These are phyloP conservation scores for Lagenidium giganteum DNA, from an alignment of 352 stramenopile species.

Conservation along the genomic window DNA sequence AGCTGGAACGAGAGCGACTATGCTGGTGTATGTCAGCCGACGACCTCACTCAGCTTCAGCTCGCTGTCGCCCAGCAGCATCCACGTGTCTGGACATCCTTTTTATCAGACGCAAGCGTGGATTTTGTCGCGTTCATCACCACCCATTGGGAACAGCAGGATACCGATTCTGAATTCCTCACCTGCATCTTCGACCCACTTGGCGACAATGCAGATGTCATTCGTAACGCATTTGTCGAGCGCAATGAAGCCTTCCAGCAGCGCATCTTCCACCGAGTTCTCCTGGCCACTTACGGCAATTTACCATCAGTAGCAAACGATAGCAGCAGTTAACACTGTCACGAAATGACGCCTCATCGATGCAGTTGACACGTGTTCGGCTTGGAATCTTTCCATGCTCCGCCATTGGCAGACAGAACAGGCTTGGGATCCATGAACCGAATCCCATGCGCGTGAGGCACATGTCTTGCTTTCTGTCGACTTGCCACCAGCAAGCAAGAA, in stretches of 20 bases:
- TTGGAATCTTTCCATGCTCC: too few relatives aligned
- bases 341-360: too few relatives aligned
- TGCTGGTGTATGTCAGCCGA: constrained; percentile 4
- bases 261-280: constrained; percentile 12
- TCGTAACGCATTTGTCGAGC: constrained; percentile 8
- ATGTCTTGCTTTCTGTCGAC: too few relatives aligned
- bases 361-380: too few relatives aligned
- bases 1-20: too few relatives aligned
- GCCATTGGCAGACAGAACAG: too few relatives aligned
- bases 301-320: too few relatives aligned
- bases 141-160: constrained; percentile 4
- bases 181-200: constrained; percentile 3
- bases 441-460: too few relatives aligned
- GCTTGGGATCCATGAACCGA: too few relatives aligned
- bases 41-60: constrained; percentile 2
- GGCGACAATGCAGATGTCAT: constrained; percentile 10
- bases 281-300: too few relatives aligned
- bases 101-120: constrained; percentile 1
- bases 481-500: too few relatives aligned
- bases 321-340: too few relatives aligned
- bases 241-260: constrained; percentile 17
- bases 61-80: constrained; percentile 1
- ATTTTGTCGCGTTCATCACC: constrained; percentile 13
- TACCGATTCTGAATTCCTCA: constrained; percentile 1
- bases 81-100: constrained; percentile 4